Base-by-base conservation (phyloP, 768 basidiomycete genomes). In the Boletus fagicola region DNA sequence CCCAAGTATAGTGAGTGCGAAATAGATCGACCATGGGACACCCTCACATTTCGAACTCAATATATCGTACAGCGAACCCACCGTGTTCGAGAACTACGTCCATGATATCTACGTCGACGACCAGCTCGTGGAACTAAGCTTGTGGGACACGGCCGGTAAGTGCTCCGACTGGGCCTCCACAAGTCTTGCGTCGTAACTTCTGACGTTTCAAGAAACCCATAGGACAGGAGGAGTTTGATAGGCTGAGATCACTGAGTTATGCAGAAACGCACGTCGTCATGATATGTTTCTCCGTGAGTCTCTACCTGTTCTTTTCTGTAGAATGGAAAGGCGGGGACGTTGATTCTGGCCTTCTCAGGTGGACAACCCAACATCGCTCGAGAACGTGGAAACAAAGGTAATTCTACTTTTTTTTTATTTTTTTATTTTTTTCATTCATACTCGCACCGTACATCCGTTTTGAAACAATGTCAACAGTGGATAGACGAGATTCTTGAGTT, bases 51-150 rank as follows among this genome's bases (percentile, higher is more conserved):
- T 65, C 16, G 59, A 39, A 44, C 55, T 13, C 5, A 3, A 22
- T 42, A 22, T 42, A 26, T 28, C 20, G 6, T 49, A 39, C 67
- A 93, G 92, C 64, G 90, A 94, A 76, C 92, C 90, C 7, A 94
- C 92, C 26, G 95, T 98, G 5, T 98, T 98, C 64, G 96, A 98
- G 74, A 98, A 98, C 76, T 94, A 96, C 66, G 94, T 96, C 12
- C 91, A 95, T 70, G 91, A 94, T 62, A 77, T 95, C 53, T 80
- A 80, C 62, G 84, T 96, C 28, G 94, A 98, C 62, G 93, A 92
- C 35, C 88, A 92, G 64, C 72, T 83, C 31, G 88, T 98, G 15
- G 95, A 98, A 68, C 78, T 99, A 44, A 92, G 93, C 69, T 70
- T 98, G 61, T 98, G 96, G 96, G 96, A 98, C 71, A 98, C 96